phyloP scores from a whole-genome alignment of 2,329 filamentous ascomycete species.

The Neurospora crassa region DNA sequence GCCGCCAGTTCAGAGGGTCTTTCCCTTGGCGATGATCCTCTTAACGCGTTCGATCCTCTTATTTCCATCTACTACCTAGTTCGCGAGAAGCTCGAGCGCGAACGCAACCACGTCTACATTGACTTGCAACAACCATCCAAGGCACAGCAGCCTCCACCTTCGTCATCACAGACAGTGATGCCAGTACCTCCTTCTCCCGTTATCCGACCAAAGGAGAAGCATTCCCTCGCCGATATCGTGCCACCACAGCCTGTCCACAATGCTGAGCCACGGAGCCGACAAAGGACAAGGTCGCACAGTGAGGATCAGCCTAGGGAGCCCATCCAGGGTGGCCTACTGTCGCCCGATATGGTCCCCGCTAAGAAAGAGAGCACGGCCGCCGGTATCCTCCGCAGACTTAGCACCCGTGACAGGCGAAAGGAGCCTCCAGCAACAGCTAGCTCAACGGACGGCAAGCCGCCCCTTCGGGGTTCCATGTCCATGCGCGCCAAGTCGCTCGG shows the following conservation, averaged over 20 bases:
- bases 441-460: constrained; percentile 36
- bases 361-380: constrained; percentile 85
- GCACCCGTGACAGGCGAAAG: constrained; percentile 64
- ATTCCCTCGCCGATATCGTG: constrained; percentile 59
- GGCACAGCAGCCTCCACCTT: constrained; percentile 13
- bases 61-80: constrained; percentile 94
- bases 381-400: constrained; percentile 79
- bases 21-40: constrained; percentile 70
- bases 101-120: constrained; percentile 42
- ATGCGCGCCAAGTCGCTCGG: constrained; percentile 78
- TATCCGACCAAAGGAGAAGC: constrained; percentile 28
- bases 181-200: constrained; percentile 15
- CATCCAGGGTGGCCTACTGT: constrained; percentile 55
- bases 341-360: constrained; percentile 39
- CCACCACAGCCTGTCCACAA: constrained; percentile 78
- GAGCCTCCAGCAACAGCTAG: constrained; percentile 49
- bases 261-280: constrained; percentile 72
- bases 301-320: constrained; percentile 80
- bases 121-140: constrained; percentile 15
- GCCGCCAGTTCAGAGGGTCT: constrained; percentile 81
- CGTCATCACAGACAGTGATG: constrained; percentile 14
- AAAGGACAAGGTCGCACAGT: constrained; percentile 83
- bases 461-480: constrained; percentile 50
- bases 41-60: constrained; percentile 88
- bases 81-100: constrained; percentile 84